Percentiles rank a stretch among this genome's conserved stretches.
phyloP scores from a whole-genome alignment of 192 early-diverging fungal species.

The Backusella luteola region DNA sequence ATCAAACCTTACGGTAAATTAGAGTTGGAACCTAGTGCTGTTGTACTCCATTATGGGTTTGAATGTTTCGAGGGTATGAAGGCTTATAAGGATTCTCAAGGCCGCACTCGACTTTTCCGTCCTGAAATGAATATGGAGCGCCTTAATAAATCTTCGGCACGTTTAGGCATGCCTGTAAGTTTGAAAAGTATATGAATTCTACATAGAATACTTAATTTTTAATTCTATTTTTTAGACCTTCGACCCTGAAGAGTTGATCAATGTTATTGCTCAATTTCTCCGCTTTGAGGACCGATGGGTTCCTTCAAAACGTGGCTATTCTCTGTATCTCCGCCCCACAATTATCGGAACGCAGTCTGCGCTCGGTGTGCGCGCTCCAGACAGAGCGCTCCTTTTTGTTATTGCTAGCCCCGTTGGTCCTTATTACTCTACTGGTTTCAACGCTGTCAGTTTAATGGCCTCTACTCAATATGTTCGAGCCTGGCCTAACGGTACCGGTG shows the following conservation, averaged over 20 bases:
- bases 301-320: conserved; percentile 87
- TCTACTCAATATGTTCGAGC: conserved; percentile 84
- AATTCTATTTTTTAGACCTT: conserved; percentile 45
- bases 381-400: conserved; percentile 79
- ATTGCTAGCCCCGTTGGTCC: conserved; percentile 95
- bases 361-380: conserved; percentile 79
- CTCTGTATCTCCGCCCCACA: conserved; percentile 91
- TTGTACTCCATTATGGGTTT: conserved; percentile 93
- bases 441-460: conserved; percentile 81
- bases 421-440: conserved; percentile 94
- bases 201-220: not conserved
- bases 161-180: conserved; percentile 80
- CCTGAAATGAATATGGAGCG: conserved; percentile 97
- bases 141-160: conserved; percentile 70
- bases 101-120: conserved; percentile 88
- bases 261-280: conserved; percentile 82
- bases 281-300: conserved; percentile 87
- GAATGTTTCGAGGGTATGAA: conserved; percentile 96
- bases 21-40: conserved; percentile 76
- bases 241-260: conserved; percentile 70
- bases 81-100: conserved; percentile 87
- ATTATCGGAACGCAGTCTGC: conserved; percentile 86
- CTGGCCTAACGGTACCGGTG: conserved; percentile 94
- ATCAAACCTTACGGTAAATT: conserved; percentile 87
- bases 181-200: not conserved